Conservation (phyloP, 208 protist genomes). For the Crithidia mellificae region DNA sequence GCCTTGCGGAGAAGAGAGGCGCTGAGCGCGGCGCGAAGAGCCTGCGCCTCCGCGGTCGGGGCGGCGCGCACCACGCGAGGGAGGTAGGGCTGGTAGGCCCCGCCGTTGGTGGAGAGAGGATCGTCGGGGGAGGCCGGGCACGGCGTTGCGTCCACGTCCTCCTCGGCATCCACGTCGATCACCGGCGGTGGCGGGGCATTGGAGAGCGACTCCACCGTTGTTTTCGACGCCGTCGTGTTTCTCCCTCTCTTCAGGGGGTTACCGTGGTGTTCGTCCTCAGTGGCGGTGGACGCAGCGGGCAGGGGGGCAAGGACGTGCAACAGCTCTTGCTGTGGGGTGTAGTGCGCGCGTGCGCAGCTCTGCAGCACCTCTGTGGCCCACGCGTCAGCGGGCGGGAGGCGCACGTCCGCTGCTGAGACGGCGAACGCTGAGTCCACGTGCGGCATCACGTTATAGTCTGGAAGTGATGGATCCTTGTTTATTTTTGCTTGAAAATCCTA, state of each 20-base stretch:
- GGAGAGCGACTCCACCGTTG: neutral
- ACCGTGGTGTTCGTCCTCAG: too few species aligned
- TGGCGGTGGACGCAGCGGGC: neutral
- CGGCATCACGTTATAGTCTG: too few species aligned
- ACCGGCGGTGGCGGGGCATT: neutral
- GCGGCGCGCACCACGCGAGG: neutral
- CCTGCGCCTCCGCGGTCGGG: slow-evolving; percentile 12
- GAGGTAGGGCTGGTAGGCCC: slow-evolving; percentile 15
- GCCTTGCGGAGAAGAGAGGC: slow-evolving; percentile 33
- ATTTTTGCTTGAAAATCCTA: too few species aligned
- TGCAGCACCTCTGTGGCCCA: slow-evolving; percentile 44
- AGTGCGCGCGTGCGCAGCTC: slow-evolving; percentile 23
- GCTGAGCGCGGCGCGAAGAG: slow-evolving; percentile 13
- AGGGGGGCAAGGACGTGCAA: slow-evolving; percentile 23
- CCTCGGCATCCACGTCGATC: slow-evolving; percentile 29
- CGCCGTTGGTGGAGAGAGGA: neutral
- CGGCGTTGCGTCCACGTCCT: neutral
- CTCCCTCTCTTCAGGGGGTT: neutral
- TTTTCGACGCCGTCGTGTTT: neutral
- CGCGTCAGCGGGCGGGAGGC: slow-evolving; percentile 23
- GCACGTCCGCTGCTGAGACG: slow-evolving; percentile 4
- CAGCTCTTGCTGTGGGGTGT: slow-evolving; percentile 29
- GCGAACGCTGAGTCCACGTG: neutral
- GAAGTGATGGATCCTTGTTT: too few species aligned
- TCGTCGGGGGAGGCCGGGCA: neutral